Percentiles rank a stretch among this genome's conserved stretches.
phyloP scores from a whole-genome alignment of 1,139 yeast genomes.

The Suhomyces anneliseae region DNA sequence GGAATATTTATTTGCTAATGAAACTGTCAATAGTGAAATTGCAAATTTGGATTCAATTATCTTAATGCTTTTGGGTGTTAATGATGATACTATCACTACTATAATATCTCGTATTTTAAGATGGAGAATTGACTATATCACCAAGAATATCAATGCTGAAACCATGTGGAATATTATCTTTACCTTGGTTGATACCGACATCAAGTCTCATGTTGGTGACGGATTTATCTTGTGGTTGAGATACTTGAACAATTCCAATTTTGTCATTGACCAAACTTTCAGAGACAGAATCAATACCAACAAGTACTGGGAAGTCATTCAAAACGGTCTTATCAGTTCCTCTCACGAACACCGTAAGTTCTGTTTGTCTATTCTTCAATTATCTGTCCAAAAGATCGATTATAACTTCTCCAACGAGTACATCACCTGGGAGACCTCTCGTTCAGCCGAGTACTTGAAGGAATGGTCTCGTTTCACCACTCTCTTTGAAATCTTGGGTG shows the following conservation, averaged over 20 bases:
- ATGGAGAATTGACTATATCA: conserved; percentile 46
- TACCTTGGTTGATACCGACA: conserved; percentile 27
- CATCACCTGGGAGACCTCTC: conserved; percentile 48
- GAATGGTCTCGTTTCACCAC: conserved; percentile 78
- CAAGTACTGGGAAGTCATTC: conserved; percentile 61
- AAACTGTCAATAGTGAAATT: conserved; percentile 1
- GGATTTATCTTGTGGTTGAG: conserved; percentile 60
- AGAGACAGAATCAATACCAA: conserved; percentile 31
- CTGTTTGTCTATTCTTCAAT: conserved; percentile 65
- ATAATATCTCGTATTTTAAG: conserved; percentile 40
- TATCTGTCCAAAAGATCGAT: conserved; percentile 52
- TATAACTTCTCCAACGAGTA: conserved; percentile 39
- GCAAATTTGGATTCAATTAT: conserved; percentile 26
- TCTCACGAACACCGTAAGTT: conserved; percentile 74
- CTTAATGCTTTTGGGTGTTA: conserved; percentile 31
- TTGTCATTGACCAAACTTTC: conserved; percentile 24
- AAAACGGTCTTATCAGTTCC: conserved; percentile 53
- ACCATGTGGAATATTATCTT: conserved; percentile 50
- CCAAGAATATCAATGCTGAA: conserved; percentile 19
- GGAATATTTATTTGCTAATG: conserved; percentile 17
- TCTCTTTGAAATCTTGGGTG: conserved; percentile 73
- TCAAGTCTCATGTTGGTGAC: conserved; percentile 37
- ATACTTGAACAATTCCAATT: conserved; percentile 31
- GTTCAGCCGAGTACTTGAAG: conserved; percentile 33
- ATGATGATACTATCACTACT: conserved; percentile 33